Conservation (phyloP, 257 asterid species). For the Anisodus tanguticus region DNA sequence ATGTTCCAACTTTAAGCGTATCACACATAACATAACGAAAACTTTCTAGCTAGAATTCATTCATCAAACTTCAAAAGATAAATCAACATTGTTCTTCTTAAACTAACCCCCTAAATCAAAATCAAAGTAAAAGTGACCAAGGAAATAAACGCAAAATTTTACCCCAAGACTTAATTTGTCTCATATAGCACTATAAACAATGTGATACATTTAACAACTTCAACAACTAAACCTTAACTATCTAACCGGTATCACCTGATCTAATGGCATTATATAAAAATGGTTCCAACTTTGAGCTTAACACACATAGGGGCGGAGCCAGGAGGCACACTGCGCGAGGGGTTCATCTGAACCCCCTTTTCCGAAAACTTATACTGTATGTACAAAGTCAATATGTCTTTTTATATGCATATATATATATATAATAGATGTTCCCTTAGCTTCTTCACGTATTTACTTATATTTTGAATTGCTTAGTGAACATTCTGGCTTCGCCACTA, state of each 20-base stretch:
- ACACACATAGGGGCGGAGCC: neutral
- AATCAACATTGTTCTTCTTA: neutral
- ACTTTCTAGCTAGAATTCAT: neutral
- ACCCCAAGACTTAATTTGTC: no score
- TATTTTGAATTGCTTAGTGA: neutral
- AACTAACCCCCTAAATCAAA: neutral
- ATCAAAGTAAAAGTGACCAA: no score
- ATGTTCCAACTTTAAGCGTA: no score
- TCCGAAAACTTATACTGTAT: no score
- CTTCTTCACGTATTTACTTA: neutral
- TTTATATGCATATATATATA: neutral
- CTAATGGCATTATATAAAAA: neutral
- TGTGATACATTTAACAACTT: neutral
- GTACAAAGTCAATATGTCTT: no score
- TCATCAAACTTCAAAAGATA: slow-evolving; percentile 6
- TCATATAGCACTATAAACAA: no score
- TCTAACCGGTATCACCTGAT: neutral
- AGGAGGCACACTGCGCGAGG: neutral
- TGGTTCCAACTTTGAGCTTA: slow-evolving; percentile 5
- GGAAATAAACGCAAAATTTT: no score
- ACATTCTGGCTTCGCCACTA: neutral
- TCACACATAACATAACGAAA: no score
- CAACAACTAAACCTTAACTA: neutral
- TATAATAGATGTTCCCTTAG: neutral
- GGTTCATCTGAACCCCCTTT: neutral